Evolutionary conservation across 305 asterid genomes (phyloP), one percentile per base, ranked within the genome.

Genomic region (Salvia sclarea): DNA sequence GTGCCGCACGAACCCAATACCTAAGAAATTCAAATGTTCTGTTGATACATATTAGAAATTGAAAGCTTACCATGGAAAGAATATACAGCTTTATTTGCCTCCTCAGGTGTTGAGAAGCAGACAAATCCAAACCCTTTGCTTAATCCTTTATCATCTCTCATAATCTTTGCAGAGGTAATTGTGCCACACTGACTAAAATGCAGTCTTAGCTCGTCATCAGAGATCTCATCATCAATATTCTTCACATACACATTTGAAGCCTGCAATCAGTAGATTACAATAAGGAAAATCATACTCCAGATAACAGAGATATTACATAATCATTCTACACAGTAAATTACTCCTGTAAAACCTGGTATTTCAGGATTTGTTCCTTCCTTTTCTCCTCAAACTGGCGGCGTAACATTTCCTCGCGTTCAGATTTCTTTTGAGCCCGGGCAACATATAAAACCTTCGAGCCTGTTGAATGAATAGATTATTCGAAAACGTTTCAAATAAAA

Each of bases 51-150:
- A 61, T 66, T 44, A 72, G 30, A 71, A 33, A 31, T 11, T 40
- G 14, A 61, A 21, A 50, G 67, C 90, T 74, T 66, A 90, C 98
- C 98, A 66, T 84, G 88, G 28, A 76, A 80, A 61, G 86, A 72
- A 72, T 71, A 76, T 47, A 90, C 91, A 43, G 97, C 97, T 62
- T 69, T 82, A 58, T 33, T 68, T 31, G 97, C 97, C 80, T 90
- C 97, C 74, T 84, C 91, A 4, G 91, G 90, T 6, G 76, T 78
- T 60, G 97, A 83, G 84, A 88, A 92, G 86, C 97, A 92, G 62
- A 90, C 91, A 78, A 92, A 92, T 69, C 97, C 98, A 78, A 90
- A 90, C 69, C 97, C 98, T 76, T 80, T 90, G 78, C 91, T 85
- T 40, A 85, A 54, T 72, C 95, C 97, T 75, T 83, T 88, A 22